These are phyloP conservation scores for Neofusicoccum parvum DNA, from an alignment of 2,329 filamentous ascomycete species.

Conservation along the genomic window DNA sequence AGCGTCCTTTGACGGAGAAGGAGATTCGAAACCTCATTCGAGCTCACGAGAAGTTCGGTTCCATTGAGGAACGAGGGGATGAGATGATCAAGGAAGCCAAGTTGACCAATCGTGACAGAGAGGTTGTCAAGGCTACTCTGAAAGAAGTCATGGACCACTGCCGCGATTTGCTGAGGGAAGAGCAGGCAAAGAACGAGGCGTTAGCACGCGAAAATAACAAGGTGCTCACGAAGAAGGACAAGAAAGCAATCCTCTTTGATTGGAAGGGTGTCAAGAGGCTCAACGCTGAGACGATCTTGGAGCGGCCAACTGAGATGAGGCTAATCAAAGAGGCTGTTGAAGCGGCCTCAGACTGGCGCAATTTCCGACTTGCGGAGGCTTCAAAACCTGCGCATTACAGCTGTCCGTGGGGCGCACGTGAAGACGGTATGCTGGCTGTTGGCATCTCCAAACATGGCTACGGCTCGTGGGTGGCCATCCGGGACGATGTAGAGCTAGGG, in stretches of 20 bases:
- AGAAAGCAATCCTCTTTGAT: slow-evolving; percentile 94
- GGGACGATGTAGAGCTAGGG: slow-evolving; percentile 84
- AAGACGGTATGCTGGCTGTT: slow-evolving; percentile 95
- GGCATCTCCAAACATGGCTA: slow-evolving; percentile 94
- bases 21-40: slow-evolving; percentile 90
- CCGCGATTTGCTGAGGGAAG: slow-evolving; percentile 71
- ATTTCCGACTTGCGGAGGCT: slow-evolving; percentile 86
- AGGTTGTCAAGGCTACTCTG: slow-evolving; percentile 75
- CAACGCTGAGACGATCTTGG: slow-evolving; percentile 92
- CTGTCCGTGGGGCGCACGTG: slow-evolving; percentile 86
- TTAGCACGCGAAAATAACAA: slow-evolving; percentile 75
- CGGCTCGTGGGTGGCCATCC: slow-evolving; percentile 91
- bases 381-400: slow-evolving; percentile 90
- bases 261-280: slow-evolving; percentile 91
- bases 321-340: slow-evolving; percentile 77
- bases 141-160: slow-evolving; percentile 76
- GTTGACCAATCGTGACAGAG: slow-evolving; percentile 76
- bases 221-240: slow-evolving; percentile 90
- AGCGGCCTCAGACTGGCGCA: slow-evolving; percentile 65
- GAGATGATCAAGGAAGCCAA: slow-evolving; percentile 88
- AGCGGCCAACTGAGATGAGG: slow-evolving; percentile 85
- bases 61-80: slow-evolving; percentile 82
- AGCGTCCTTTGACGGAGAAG: slow-evolving; percentile 86
- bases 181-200: slow-evolving; percentile 63
- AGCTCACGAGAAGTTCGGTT: slow-evolving; percentile 88